Percentiles rank a stretch among this genome's conserved stretches.
These are phyloP conservation scores for Berkeleyomyces basicola DNA, from an alignment of 2,329 filamentous ascomycete species.

Conservation along the genomic window DNA sequence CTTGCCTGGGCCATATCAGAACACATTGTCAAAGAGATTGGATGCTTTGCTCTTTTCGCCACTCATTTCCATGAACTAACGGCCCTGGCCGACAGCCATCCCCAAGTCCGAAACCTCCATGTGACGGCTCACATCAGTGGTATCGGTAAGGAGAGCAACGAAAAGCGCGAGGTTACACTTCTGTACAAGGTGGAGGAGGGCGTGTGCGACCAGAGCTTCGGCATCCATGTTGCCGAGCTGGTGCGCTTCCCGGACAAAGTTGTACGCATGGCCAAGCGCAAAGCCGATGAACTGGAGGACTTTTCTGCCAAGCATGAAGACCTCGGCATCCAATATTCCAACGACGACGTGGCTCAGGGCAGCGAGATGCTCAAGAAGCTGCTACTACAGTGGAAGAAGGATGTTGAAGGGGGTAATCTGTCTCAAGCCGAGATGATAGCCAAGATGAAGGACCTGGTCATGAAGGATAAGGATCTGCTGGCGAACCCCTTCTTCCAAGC, in stretches of 20 bases:
- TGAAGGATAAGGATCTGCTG: slow-evolving; percentile 47
- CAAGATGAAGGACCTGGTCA: slow-evolving; percentile 65
- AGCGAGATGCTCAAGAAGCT: slow-evolving; percentile 72
- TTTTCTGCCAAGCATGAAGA: slow-evolving; percentile 67
- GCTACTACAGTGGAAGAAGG: slow-evolving; percentile 70
- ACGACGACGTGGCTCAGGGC: slow-evolving; percentile 78
- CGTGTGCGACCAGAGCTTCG: slow-evolving; percentile 93
- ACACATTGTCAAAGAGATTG: slow-evolving; percentile 89
- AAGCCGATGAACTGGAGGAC: slow-evolving; percentile 94
- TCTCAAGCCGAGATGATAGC: slow-evolving; percentile 61
- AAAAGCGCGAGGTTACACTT: slow-evolving; percentile 74
- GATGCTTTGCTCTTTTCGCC: slow-evolving; percentile 86
- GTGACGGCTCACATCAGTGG: slow-evolving; percentile 83
- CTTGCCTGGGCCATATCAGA: slow-evolving; percentile 99
- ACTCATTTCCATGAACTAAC: slow-evolving; percentile 98
- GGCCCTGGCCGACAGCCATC: slow-evolving; percentile 69
- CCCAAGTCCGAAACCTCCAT: slow-evolving; percentile 82
- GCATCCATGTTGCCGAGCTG: slow-evolving; percentile 93
- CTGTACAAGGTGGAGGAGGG: slow-evolving; percentile 94
- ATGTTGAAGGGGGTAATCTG: slow-evolving; percentile 41
- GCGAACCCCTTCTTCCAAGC: slow-evolving; percentile 56
- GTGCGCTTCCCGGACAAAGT: slow-evolving; percentile 95
- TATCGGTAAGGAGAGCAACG: slow-evolving; percentile 21
- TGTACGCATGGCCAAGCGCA: slow-evolving; percentile 96
- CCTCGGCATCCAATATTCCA: slow-evolving; percentile 45